These are phyloP conservation scores for Verticillium nubilum DNA, from an alignment of 2,329 filamentous ascomycete species.

Conservation along the genomic window DNA sequence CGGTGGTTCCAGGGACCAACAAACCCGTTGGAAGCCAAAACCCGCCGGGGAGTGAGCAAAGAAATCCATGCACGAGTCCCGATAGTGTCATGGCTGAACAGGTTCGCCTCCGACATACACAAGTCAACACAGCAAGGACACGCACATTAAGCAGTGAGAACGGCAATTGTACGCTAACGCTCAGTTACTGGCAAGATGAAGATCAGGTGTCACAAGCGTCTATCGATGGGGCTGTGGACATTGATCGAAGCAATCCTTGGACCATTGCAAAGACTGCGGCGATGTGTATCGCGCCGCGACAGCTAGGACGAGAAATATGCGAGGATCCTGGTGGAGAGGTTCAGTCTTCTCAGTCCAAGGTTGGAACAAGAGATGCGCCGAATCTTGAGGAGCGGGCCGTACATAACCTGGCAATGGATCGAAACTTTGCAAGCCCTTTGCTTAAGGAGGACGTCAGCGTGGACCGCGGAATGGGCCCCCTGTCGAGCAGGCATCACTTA, in stretches of 20 bases:
- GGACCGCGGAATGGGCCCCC: neutral
- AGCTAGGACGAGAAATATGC: neutral
- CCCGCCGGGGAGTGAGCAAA: neutral
- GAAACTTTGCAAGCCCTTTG: neutral
- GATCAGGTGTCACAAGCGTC: neutral
- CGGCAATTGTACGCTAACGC: neutral
- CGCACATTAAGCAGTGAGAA: neutral
- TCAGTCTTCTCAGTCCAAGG: neutral
- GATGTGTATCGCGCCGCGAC: neutral
- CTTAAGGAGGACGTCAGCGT: neutral
- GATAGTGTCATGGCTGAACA: neutral
- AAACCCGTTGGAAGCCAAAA: neutral
- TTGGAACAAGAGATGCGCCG: neutral
- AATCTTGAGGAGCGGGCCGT: neutral
- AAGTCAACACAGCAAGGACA: conserved; percentile 5
- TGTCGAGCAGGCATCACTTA: neutral
- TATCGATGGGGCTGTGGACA: neutral
- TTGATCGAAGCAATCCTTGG: conserved; percentile 7
- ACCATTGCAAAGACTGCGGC: conserved; percentile 5
- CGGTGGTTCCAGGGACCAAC: neutral
- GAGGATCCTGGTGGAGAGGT: neutral
- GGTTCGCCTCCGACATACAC: neutral
- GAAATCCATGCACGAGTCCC: neutral
- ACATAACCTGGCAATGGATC: neutral
- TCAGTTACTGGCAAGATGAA: neutral